Evolutionary conservation across 2,329 filamentous ascomycete species (phyloP), one percentile per base, ranked within the genome.

Genomic region (Bipolaris bicolor): DNA sequence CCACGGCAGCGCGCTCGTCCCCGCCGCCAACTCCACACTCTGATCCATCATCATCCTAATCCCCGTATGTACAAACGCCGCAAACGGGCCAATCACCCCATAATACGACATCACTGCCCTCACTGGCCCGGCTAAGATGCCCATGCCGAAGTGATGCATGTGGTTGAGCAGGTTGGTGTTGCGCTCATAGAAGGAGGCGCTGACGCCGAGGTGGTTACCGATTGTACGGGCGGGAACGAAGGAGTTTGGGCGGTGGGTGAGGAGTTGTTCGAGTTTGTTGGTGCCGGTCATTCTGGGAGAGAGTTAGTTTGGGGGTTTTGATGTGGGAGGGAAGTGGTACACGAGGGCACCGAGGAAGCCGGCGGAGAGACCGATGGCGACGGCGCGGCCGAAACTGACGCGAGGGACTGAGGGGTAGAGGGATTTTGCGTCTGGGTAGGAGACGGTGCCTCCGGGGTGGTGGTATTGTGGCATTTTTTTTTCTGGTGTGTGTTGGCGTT

Each of bases 221-320:
- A 70, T 58, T 5, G 71, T 73, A 44, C 67, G 69, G 5, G 66
- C 72, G 11, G 72, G 67, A 3, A 75, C 69, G 47, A 72, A 71
- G 9, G 71, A 74, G 43, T 62, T 64, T 2, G 71, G 68, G 1
- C 71, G 66, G 20, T 63, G 40, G 13, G 67, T 73, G 56, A 75
- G 52, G 34, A 64, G 24, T 58, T 73, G 70, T 57, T 74, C 71
- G 33, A 71, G 24, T 52, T 71, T 68, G 57, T 70, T 66, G 26
- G 56, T 57, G 31, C 69, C 59, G 33, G 63, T 61, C 72, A 74
- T 72, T 44, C 71, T 73, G 40, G 36, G 31, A 11, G 15, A 3
- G 31, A 11, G 36, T 44, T 22, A 29, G n/a, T n/a, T 13, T 31
- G 29, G 10, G 29, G 29, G 29, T 7, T 2, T 29, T 29, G 26